Conservation (phyloP, 768 basidiomycete species). For the Pisolithus microcarpus region DNA sequence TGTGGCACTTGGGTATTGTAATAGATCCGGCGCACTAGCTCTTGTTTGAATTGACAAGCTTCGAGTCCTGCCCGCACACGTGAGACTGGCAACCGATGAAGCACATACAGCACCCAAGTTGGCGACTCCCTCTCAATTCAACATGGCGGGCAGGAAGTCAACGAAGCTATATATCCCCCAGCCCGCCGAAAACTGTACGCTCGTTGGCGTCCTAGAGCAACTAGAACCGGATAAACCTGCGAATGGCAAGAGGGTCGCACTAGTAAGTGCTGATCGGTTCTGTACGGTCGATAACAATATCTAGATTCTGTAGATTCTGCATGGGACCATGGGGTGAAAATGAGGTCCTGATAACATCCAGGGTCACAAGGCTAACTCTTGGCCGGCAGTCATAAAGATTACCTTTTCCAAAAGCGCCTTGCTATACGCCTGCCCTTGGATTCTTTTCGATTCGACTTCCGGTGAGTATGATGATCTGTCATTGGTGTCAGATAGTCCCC, state of each 20-base stretch:
- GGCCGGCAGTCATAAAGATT: slow-evolving; percentile 68
- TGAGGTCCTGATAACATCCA: background rate
- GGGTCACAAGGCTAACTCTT: background rate
- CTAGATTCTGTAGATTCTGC: slow-evolving; percentile 52
- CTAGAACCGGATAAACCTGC: slow-evolving; percentile 42
- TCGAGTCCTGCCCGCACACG: no score
- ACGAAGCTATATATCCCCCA: slow-evolving; percentile 52
- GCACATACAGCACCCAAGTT: background rate
- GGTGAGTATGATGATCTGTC: slow-evolving; percentile 36
- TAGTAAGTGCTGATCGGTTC: slow-evolving; percentile 39
- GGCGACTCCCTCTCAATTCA: background rate
- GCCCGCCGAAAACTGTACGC: slow-evolving; percentile 34
- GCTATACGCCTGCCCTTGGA: slow-evolving; percentile 60
- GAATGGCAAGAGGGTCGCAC: slow-evolving; percentile 52
- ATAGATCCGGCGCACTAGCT: background rate
- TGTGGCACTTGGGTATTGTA: background rate
- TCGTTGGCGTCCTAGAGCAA: slow-evolving; percentile 61
- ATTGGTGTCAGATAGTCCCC: slow-evolving; percentile 1
- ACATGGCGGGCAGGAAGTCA: slow-evolving; percentile 25
- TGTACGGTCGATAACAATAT: slow-evolving; percentile 7
- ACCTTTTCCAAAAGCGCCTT: slow-evolving; percentile 71
- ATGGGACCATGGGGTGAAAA: slow-evolving; percentile 71
- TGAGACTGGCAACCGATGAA: background rate
- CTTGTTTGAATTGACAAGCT: no score
- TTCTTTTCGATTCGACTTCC: slow-evolving; percentile 84